A percentile compares a stretch with the other conserved stretches of the same genome.
phyloP scores from a whole-genome alignment of 345 rosid genomes.

The Cardamine occulta region DNA sequence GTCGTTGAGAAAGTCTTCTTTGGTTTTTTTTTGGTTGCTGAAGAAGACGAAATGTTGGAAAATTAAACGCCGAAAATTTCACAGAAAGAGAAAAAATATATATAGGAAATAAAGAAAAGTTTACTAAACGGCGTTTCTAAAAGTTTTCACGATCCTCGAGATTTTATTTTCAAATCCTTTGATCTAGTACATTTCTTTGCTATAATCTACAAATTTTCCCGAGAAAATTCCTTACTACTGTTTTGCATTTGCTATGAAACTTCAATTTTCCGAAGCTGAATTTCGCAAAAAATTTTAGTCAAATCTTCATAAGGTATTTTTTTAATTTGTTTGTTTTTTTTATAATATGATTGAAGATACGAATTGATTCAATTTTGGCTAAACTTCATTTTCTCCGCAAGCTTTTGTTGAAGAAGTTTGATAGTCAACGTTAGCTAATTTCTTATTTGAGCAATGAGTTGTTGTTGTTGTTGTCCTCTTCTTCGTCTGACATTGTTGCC shows the following conservation, averaged over 20 bases:
- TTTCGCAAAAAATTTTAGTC: not conserved
- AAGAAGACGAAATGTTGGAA: conserved; percentile 22
- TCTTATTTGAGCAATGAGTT: conserved; percentile 17
- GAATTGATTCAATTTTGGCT: conserved; percentile 19
- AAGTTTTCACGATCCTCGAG: conserved; percentile 17
- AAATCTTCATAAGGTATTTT: not conserved
- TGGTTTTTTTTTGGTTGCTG: not conserved
- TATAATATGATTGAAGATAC: conserved; percentile 6
- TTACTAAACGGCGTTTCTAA: conserved; percentile 20
- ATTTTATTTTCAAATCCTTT: conserved; percentile 1
- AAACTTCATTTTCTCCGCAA: conserved; percentile 7
- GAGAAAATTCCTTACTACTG: conserved; percentile 6
- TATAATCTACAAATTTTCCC: conserved; percentile 24
- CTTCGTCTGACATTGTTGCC: conserved; percentile 14
- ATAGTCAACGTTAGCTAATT: conserved; percentile 36
- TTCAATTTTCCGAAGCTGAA: not conserved
- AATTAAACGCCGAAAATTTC: conserved; percentile 16
- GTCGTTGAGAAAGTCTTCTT: conserved; percentile 13
- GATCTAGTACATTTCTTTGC: not conserved
- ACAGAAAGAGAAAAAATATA: not conserved
- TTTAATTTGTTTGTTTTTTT: not conserved
- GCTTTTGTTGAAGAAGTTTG: conserved; percentile 28
- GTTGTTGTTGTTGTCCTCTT: conserved; percentile 24
- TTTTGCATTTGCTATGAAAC: not conserved
- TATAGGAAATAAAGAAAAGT: not conserved